These are phyloP conservation scores for Purpureocillium takamizusanense DNA, from an alignment of 2,329 filamentous ascomycete genomes.

Conservation along the genomic window DNA sequence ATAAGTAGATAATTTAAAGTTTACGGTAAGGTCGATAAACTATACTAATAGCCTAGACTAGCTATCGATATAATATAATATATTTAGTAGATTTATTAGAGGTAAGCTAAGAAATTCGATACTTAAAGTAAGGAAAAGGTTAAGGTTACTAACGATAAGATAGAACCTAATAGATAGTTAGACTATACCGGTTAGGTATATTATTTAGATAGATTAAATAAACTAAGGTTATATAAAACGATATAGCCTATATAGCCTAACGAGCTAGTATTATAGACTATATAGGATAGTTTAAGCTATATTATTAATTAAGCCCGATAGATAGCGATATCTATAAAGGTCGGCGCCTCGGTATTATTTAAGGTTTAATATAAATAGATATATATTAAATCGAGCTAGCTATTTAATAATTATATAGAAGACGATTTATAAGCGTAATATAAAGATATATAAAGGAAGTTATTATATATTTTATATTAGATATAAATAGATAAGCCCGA, in stretches of 20 bases:
- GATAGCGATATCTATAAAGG: neutral
- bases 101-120: neutral
- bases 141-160: slow-evolving; percentile 1
- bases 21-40: neutral
- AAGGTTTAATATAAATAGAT: slow-evolving; percentile 5
- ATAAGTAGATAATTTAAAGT: slow-evolving; percentile 4
- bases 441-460: slow-evolving; percentile 1
- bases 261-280: slow-evolving; percentile 3
- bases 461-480: slow-evolving; percentile 2
- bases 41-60: neutral
- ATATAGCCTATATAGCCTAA: slow-evolving; percentile 1
- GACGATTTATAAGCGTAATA: slow-evolving; percentile 6
- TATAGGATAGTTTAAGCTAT: neutral
- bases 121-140: neutral
- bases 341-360: slow-evolving; percentile 3
- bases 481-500: neutral
- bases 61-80: neutral
- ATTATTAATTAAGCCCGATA: slow-evolving; percentile 1
- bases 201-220: slow-evolving; percentile 3
- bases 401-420: slow-evolving; percentile 6
- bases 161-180: slow-evolving; percentile 4
- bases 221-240: neutral
- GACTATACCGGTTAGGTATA: slow-evolving; percentile 1
- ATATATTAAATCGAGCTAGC: neutral
- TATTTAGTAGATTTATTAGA: neutral